Base-by-base conservation (phyloP, 2,329 filamentous ascomycete genomes). In the Mariannaea sp. region DNA sequence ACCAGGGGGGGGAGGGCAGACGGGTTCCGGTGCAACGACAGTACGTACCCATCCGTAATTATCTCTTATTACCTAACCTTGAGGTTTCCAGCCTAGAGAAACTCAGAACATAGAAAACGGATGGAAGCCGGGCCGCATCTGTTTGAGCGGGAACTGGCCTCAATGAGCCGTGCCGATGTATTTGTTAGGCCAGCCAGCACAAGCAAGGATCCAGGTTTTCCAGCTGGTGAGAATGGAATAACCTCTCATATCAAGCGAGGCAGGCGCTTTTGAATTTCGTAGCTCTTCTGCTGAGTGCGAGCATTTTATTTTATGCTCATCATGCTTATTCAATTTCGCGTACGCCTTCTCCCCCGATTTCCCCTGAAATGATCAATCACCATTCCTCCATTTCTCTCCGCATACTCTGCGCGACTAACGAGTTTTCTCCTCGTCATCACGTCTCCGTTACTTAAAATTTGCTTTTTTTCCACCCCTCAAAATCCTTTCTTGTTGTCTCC, bases 371-470 rank as follows among this genome's bases (percentile, higher is more conserved):
- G n/a, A n/a, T n/a, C n/a, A 17, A 13, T 24, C 35, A 8, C 10
- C 29, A 42, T 43, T 32, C 39, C 17, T 24, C 24, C 27, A 17
- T 16, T 19, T 20, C 39, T 54, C 32, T 22, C 8, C 32, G 19
- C 33, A 19, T 33, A 7, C 36, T 12, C 36, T 39, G 14, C 30
- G 17, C n/a, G 24, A 30, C 5, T 24, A 5, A 24, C 22, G 22
- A 5, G 22, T 8, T 24, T 24, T 24, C 22, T 24, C 8, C 22
- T 49, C 10, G 4, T 39, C 22, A 19, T 24, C 13, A 19, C 33
- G 22, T 35, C 45, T 20, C 45, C 24, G 45, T 49, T 40, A 20
- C 22, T 40, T 54, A 35, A 8, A 20, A 40, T 29, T 54, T 44
- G 51, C 45, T 44, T 44, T 49, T 39, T 49, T 54, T 49, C n/a